Base-by-base conservation (phyloP, 1,284 basidiomycete genomes). In the Cutaneotrichosporon cutaneum region DNA sequence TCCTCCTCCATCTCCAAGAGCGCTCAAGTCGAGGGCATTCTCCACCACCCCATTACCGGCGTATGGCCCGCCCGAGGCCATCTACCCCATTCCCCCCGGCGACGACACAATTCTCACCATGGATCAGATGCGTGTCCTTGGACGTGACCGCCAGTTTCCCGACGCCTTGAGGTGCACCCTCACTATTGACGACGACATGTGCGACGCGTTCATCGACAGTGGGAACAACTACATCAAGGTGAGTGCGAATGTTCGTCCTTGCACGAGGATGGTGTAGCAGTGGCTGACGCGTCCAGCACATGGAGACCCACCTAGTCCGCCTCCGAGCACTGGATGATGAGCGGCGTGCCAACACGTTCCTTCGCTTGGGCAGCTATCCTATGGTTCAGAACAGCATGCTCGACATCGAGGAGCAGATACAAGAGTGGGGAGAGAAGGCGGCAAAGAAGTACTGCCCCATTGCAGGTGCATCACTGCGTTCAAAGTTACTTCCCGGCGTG, bases 111-210 rank as follows among this genome's bases (percentile, higher is more conserved):
- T 30, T 18, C 36, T 55, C 16, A 44, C 36, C 14, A 18, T 44
- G 24, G 54, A 44, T 10, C 36, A 55, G 36, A 26, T 55, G 18
- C 54, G 36, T 24, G 27, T 22, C 10, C 54, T 55, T 6, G 36
- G 36, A 11, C 36, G 39, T 8, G 13, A 21, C 18, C 11, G 54
- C 4, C 16, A 18, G 22, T 33, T 26, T 16, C 54, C 54, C 4
- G 24, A 55, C 2, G 22, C 26, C 22, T 18, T 44, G 14, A 26
- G 36, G 10, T 55, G 54, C 36, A 6, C 13, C 36, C 16, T 55
- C 36, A 42, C 26, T 4, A n/a, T 33, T 16, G 24, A 55, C 24
- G 36, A 44, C 13, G 18, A 44, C 14, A 10, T 11, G 36, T 55
- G 54, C 18, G 36, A 30, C 16, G 54, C 54, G 18, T 9, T 42